Conservation (phyloP, 2,329 filamentous ascomycete genomes). For the Aspergillus uvarum region DNA sequence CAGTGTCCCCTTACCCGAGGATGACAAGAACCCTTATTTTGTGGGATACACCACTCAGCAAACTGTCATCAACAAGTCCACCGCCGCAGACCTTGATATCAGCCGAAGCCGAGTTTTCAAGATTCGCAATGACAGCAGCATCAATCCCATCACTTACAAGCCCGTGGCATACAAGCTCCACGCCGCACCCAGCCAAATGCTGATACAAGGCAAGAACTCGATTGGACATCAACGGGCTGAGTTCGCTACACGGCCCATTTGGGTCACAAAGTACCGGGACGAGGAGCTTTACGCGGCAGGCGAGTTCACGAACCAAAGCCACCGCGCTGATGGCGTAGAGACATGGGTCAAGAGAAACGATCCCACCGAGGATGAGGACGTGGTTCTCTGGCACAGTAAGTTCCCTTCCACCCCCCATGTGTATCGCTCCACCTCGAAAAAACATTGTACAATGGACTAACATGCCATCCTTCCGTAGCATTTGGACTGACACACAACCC, state of each 20-base stretch:
- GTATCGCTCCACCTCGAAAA: conserved; percentile 12
- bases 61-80: conserved; percentile 49
- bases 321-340: conserved; percentile 55
- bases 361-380: conserved; percentile 49
- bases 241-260: conserved; percentile 57
- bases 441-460: not conserved
- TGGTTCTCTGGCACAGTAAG: conserved; percentile 43
- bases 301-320: conserved; percentile 58
- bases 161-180: conserved; percentile 58
- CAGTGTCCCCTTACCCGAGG: conserved; percentile 60
- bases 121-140: conserved; percentile 54
- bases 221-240: conserved; percentile 53
- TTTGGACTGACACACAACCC: conserved; percentile 64
- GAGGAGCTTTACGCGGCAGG: conserved; percentile 55
- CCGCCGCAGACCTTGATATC: conserved; percentile 50
- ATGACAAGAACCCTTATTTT: conserved; percentile 51
- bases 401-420: conserved; percentile 28
- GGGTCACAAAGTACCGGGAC: conserved; percentile 56
- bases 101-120: conserved; percentile 57
- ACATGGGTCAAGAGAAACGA: conserved; percentile 52
- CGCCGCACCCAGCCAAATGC: conserved; percentile 58
- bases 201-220: conserved; percentile 52
- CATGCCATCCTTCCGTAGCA: conserved; percentile 21
- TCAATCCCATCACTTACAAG: conserved; percentile 56
- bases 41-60: conserved; percentile 52